Conservation (phyloP, 805 yeast species). For the Lipomyces yamadae region DNA sequence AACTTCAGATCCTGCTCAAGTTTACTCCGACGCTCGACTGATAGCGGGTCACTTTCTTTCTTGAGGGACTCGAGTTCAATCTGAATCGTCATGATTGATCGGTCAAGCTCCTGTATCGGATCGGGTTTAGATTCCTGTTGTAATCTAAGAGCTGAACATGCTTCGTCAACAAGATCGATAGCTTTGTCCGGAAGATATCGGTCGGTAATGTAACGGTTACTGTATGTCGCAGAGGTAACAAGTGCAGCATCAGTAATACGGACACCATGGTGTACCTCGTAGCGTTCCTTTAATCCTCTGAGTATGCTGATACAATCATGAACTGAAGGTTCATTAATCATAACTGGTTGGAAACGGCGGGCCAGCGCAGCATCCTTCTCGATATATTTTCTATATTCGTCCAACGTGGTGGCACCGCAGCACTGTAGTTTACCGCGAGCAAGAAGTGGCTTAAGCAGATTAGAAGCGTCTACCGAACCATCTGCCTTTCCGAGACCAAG, state of each 20-base stretch:
- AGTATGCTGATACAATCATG: conserved; percentile 89
- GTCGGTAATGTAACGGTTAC: conserved; percentile 89
- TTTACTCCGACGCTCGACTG: conserved; percentile 75
- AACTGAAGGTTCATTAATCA: conserved; percentile 85
- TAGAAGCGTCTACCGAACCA: conserved; percentile 95
- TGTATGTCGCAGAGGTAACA: conserved; percentile 89
- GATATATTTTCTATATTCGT: conserved; percentile 88
- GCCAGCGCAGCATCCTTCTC: conserved; percentile 97
- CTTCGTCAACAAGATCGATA: conserved; percentile 94
- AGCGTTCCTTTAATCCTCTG: conserved; percentile 90
- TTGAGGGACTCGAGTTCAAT: conserved; percentile 92
- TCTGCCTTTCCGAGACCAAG: conserved; percentile 92
- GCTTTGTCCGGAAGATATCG: conserved; percentile 95
- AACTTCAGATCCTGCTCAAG: conserved; percentile 67
- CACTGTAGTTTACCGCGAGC: conserved; percentile 92
- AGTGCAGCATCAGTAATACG: conserved; percentile 89
- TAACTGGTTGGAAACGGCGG: conserved; percentile 88
- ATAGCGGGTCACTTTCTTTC: conserved; percentile 87
- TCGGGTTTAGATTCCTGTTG: conserved; percentile 98
- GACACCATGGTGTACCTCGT: conserved; percentile 98
- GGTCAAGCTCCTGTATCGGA: conserved; percentile 84
- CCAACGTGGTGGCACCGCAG: conserved; percentile 95
- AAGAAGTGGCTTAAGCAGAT: conserved; percentile 86
- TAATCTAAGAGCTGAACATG: conserved; percentile 89
- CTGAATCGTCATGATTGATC: conserved; percentile 89